Evolutionary conservation across 345 rosid genomes (phyloP).

Genomic region (Hibiscus syriacus): DNA sequence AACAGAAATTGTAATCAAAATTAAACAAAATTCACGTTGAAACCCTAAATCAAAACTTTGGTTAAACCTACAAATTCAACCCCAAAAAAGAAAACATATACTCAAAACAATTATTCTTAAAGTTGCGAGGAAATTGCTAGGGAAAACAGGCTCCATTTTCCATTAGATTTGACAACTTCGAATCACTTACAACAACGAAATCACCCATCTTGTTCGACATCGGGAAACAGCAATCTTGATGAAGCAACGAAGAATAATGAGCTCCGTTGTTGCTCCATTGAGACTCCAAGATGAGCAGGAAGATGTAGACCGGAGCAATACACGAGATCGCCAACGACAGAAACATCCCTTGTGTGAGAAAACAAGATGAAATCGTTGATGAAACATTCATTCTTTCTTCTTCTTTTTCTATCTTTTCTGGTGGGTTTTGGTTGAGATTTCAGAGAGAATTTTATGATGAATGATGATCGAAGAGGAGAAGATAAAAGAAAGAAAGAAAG

Average conservation of each 20-base stretch:
- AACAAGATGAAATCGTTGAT: no score
- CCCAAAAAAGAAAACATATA: background rate
- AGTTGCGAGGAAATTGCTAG: background rate
- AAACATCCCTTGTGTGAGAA: background rate
- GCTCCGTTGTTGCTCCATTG: slow-evolving; percentile 4
- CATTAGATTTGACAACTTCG: background rate
- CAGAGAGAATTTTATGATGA: background rate
- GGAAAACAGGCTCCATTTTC: background rate
- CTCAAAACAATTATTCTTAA: background rate
- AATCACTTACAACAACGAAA: background rate
- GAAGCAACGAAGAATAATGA: background rate
- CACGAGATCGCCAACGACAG: background rate
- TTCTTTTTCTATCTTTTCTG: no score
- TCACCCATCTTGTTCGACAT: background rate
- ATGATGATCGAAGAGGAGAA: background rate
- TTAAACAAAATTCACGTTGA: background rate
- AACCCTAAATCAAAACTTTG: background rate
- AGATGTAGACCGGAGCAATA: background rate
- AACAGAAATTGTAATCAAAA: background rate
- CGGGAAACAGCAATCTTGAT: background rate
- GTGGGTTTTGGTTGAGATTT: background rate
- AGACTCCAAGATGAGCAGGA: background rate
- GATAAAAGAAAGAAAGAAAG: no score
- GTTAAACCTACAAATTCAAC: background rate
- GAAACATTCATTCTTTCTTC: background rate